Evolutionary conservation across 1,284 basidiomycete genomes (phyloP), one percentile per base, ranked within the genome.

Genomic region (Trichosporon ovoides): DNA sequence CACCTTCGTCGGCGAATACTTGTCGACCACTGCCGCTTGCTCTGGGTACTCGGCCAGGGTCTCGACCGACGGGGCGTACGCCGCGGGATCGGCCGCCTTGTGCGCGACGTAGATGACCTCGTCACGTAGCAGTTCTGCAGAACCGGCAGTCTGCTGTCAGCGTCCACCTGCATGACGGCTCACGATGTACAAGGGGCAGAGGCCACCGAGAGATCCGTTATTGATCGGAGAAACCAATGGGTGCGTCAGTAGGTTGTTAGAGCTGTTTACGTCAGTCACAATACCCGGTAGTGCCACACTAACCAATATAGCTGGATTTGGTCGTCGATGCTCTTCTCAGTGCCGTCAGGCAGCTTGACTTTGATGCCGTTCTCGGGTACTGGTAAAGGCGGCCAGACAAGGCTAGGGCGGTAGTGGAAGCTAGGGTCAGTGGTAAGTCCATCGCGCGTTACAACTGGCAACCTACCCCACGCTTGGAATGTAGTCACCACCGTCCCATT

Each of bases 251-350:
- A 81, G 78, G 33, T 72, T 75, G 62, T 81, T 81, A 20, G 79
- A 77, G 31, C 79, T 76, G 51, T 24, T 51, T 9, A 5, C 19
- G 48, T 22, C 11, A 43, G 51, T 18, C 24, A n/a, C 12, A 19
- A 0, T 5, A 9, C 4, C 9, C 24, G 10, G n/a, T 9, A 13
- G 35, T 36, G 10, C 28, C 28, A 20, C 18, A 61, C 71, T 37
- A 38, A 74, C 73, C 73, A 79, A 62, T 81, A 81, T 56, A 80
- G 75, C 68, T 82, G 81, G 18, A 82, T 74, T 59, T 82, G 81
- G 35, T 79, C 76, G 37, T 77, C 70, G 40, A 74, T 65, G 6
- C 63, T 48, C 50, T 61, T 59, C n/a, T 67, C 57, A 18, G 60
- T 52, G 20, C 72, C 73, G 43, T 74, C 66, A 13, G 66, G 56